Evolutionary conservation across 2,329 filamentous ascomycete genomes (phyloP).

Genomic region (Fusarium nurragi): DNA sequence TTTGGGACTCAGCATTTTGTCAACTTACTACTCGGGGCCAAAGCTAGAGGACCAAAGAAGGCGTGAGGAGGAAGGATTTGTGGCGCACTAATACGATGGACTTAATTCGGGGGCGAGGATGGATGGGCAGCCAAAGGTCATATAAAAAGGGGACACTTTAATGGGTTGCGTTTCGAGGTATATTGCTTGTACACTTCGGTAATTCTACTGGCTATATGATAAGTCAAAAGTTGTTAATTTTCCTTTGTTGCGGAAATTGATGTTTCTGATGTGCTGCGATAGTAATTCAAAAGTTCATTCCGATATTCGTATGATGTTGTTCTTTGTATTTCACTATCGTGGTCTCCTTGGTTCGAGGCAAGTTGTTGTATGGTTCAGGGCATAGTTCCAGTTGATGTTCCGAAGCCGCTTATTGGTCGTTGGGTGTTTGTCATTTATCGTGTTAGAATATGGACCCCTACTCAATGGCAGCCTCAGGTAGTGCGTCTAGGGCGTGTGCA

Average conservation of each 20-base stretch:
- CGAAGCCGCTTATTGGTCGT: neutral
- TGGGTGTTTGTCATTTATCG: neutral
- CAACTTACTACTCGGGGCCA: conserved; percentile 18
- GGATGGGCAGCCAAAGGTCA: conserved; percentile 10
- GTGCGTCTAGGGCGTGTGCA: conserved; percentile 8
- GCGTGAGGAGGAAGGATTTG: conserved; percentile 22
- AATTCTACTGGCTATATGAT: conserved; percentile 7
- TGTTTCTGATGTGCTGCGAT: neutral
- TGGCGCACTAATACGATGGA: conserved; percentile 24
- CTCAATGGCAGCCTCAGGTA: neutral
- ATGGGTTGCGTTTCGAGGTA: conserved; percentile 10
- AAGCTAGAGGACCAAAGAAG: conserved; percentile 24
- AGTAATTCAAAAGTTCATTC: neutral
- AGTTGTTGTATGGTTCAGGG: neutral
- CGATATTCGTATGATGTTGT: neutral
- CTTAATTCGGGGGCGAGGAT: conserved; percentile 12
- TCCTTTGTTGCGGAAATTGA: too few relatives aligned
- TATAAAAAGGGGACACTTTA: conserved; percentile 1
- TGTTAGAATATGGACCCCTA: neutral
- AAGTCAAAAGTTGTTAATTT: too few relatives aligned
- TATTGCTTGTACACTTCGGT: neutral
- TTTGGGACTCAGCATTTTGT: conserved; percentile 27
- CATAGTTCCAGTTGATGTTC: neutral
- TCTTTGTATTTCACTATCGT: neutral
- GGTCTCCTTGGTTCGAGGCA: too few relatives aligned